These are phyloP conservation scores for Stachybotrys elegans DNA, from an alignment of 2,329 filamentous ascomycete genomes.

Conservation along the genomic window DNA sequence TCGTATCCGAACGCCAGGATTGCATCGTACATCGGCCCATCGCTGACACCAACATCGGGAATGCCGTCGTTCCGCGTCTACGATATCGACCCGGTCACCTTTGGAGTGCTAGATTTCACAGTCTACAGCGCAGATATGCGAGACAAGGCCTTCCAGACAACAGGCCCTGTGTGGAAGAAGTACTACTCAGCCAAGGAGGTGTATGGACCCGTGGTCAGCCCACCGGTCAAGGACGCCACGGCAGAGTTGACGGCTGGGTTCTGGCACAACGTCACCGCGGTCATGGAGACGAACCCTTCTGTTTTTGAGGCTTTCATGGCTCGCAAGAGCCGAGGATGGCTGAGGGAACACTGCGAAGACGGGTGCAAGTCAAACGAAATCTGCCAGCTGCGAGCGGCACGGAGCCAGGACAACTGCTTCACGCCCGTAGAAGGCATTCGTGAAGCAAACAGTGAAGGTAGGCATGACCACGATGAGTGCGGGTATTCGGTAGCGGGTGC, in stretches of 20 bases:
- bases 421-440: conserved; percentile 27
- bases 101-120: conserved; percentile 46
- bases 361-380: conserved; percentile 41
- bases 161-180: conserved; percentile 45
- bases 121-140: conserved; percentile 51
- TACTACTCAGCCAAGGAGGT: conserved; percentile 52
- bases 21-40: conserved; percentile 50
- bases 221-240: conserved; percentile 29
- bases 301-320: conserved; percentile 42
- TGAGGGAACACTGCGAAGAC: conserved; percentile 32
- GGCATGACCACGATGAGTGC: conserved; percentile 21
- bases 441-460: conserved; percentile 23
- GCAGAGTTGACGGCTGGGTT: conserved; percentile 50
- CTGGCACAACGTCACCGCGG: conserved; percentile 52
- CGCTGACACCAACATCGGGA: conserved; percentile 49
- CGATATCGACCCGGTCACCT: conserved; percentile 52
- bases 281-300: conserved; percentile 35
- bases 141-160: conserved; percentile 34
- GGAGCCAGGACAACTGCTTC: conserved; percentile 48
- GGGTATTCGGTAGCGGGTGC: conserved; percentile 21
- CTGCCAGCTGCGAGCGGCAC: conserved; percentile 46
- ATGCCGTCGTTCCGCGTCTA: conserved; percentile 55
- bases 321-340: conserved; percentile 43
- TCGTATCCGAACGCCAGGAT: conserved; percentile 37
- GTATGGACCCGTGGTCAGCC: conserved; percentile 41